Evolutionary conservation across 2,329 filamentous ascomycete genomes (phyloP), one percentile per base, ranked within the genome.

Genomic region (Fusarium redolens): DNA sequence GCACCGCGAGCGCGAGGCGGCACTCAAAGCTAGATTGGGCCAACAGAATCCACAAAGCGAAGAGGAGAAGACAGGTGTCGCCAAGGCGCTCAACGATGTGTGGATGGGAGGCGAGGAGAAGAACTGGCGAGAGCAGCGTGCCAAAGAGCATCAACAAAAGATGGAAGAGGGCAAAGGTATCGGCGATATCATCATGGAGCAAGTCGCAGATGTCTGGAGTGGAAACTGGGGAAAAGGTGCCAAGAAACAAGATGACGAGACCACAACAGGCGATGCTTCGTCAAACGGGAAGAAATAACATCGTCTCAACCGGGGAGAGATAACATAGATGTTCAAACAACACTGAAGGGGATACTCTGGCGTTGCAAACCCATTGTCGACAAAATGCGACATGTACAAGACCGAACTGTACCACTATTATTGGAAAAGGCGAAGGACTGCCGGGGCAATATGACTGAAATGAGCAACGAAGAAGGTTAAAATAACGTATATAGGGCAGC

Each of bases 51-150:
- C 60, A 15, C 55, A 47, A 17, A 66, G 74, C 28, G 76, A 77
- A 30, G 78, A 79, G 40, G 77, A 81, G 64, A 78, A 82, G 75
- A 78, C 78, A 48, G 76, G 78, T 30, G 67, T 78, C 35, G 78
- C 77, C 15, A 74, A 80, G 61, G 55, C 80, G 54, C 78, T 89
- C 61, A 81, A 86, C 69, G 83, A 83, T 71, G 78, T 90, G 20
- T 91, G 89, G 89, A 87, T 89, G 85, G 89, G 89, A 38, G 84
- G 83, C 41, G 88, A 90, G 78, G 79, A 80, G n/a, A 83, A 85
- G 48, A 84, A 87, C 71, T 90, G 88, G 88, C 83, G 84, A 77
- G 80, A 85, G 80, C 85, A 86, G 83, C 82, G 88, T 68, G 81
- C 84, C 7, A 83, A 83, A 76, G 83, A 86, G 78, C 87, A 90